Evolutionary conservation across 495 filamentous ascomycete genomes (phyloP), one percentile per base, ranked within the genome.

Genomic region (Trichoderma gamsii): DNA sequence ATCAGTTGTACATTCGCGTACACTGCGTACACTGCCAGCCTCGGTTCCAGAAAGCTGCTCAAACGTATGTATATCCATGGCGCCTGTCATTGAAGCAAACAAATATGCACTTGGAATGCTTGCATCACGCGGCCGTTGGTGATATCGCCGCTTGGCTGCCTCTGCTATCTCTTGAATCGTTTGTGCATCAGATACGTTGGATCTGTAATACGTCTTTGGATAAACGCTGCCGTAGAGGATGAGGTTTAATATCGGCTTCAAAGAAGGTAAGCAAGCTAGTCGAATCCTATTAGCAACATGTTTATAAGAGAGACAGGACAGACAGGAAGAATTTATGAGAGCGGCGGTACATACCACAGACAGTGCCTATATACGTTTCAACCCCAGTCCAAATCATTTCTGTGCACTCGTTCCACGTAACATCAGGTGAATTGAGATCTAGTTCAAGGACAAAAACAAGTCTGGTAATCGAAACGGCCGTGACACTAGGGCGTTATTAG

Each of bases 371-470:
- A 18, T 29, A 61, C 25, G 15, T 15, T 61, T 61, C 56, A 35
- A 61, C 25, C 4, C 56, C 56, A 16, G 56, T 61, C 56, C 56
- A 61, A 35, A 15, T 29, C 56, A 61, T 61, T 16, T 61, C 56
- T 11, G 25, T 32, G 56, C 56, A 61, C 29, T 61, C 11, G 1
- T 61, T 25, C 56, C 56, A 61, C 3, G 56, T 61, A 29, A 61
- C 56, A 32, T 61, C 56, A 11, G 25, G 25, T 4, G 25, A 29
- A 3, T 61, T 21, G 0, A 61, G 25, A 15, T 61, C 25, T 16
- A 61, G 3, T 23, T 61, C 23, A 15, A 61, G 56, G 7, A 61
- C 56, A 23, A 29, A 61, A 4, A 61, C 56, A 13, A 61, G 29
- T 61, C 56, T 23, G 13, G 27, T 23, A 61, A 61, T 32, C 25